These are phyloP conservation scores for Paramecium bursaria DNA, from an alignment of 73 alveolate genomes.

Conservation along the genomic window DNA sequence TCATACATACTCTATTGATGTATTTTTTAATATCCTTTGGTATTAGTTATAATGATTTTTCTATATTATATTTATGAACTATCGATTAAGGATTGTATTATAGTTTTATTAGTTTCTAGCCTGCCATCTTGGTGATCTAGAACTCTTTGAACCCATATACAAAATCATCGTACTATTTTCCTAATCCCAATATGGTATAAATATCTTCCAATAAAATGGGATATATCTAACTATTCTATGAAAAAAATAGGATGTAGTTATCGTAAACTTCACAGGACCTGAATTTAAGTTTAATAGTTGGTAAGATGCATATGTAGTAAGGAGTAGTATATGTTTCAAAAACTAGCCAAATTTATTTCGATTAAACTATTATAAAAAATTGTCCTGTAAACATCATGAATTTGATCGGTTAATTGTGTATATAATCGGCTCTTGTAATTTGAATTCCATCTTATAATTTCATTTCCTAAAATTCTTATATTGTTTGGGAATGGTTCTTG, in stretches of 20 bases:
- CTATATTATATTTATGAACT: too few species aligned
- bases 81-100: too few species aligned
- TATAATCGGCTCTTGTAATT: neutral
- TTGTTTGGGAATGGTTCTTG: neutral
- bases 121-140: slow-evolving; percentile 45
- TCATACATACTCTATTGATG: too few species aligned
- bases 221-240: neutral
- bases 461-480: slow-evolving; percentile 9
- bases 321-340: neutral
- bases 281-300: slow-evolving; percentile 10
- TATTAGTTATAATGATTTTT: too few species aligned
- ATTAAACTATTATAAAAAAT: neutral
- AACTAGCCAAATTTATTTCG: neutral
- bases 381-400: neutral
- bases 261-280: neutral
- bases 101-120: too few species aligned
- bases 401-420: neutral
- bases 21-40: too few species aligned
- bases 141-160: slow-evolving; percentile 54
- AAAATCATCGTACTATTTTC: slow-evolving; percentile 16
- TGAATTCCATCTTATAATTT: slow-evolving; percentile 26
- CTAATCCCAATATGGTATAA: neutral
- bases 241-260: neutral
- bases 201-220: neutral
- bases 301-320: neutral